phyloP scores from a whole-genome alignment of 2,329 filamentous ascomycete genomes.

The Pseudocercospora fuligena region DNA sequence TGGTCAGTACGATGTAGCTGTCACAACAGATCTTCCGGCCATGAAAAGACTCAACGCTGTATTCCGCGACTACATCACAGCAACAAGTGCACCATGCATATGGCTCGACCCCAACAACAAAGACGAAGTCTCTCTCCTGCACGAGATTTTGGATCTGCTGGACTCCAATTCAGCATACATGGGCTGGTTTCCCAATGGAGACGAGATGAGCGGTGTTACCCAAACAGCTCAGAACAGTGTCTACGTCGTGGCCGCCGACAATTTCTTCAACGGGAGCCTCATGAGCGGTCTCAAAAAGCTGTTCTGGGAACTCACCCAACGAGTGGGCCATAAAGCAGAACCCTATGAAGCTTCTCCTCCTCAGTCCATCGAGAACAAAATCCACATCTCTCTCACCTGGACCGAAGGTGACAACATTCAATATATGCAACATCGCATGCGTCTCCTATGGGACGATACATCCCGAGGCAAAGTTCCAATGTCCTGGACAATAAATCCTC shows the following conservation, averaged over 20 bases:
- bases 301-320: not conserved
- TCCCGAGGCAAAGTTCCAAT: conserved; percentile 12
- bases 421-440: conserved; percentile 14
- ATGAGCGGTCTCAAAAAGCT: conserved; percentile 12
- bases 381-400: conserved; percentile 16
- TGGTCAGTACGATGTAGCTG: conserved; percentile 2
- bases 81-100: conserved; percentile 12
- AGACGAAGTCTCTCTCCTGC: conserved; percentile 9
- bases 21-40: not conserved
- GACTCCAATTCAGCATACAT: conserved; percentile 14
- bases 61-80: conserved; percentile 13
- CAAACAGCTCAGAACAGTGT: conserved; percentile 7
- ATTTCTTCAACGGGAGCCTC: conserved; percentile 14
- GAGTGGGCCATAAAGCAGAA: not conserved
- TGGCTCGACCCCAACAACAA: conserved; percentile 17
- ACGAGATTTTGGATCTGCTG: not conserved
- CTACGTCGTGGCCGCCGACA: conserved; percentile 12
- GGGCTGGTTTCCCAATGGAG: conserved; percentile 17
- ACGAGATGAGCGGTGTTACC: conserved; percentile 14
- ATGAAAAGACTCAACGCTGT: conserved; percentile 4
- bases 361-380: conserved; percentile 6
- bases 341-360: not conserved
- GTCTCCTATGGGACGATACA: conserved; percentile 8
- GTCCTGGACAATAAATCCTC: conserved; percentile 13
- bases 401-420: conserved; percentile 17